Base-by-base conservation (phyloP, 768 basidiomycete genomes). In the Suillus brevipes region DNA sequence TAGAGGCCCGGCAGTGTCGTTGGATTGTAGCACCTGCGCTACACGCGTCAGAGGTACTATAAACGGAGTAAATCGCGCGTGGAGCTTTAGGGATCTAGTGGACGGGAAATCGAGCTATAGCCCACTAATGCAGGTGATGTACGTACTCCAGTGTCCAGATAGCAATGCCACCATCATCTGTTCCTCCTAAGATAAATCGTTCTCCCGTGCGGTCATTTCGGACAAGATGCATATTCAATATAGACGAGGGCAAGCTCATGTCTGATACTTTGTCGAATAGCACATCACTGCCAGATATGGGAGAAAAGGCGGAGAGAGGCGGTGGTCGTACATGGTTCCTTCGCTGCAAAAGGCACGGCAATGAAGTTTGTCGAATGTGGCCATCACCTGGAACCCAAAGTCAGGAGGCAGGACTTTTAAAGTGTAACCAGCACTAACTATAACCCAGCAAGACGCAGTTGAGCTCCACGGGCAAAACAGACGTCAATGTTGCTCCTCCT, bases 1-100 rank as follows among this genome's bases (percentile, higher is more conserved):
- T 28, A 96, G 72, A 7, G 87, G 81, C 1, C 88, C 87, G 2
- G 79, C 79, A 18, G 78, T 76, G 23, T 85, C 83, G 37, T 83
- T 80, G 8, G 79, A 77, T 45, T 74, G 73, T 56, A 74, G 68
- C 47, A 93, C 78, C 64, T 85, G 82, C 2, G 91, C 76, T 28
- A 91, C 86, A 16, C 82, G 77, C 12, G 74, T 68, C 13, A 97
- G 82, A 1, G 89, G 88, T 1, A 85, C 82, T 4, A 84, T 83
- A 73, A 96, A 95, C 12, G 90, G 72, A 0, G 85, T 87, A 87
- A 92, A 95, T 1, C 85, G 83, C 3, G 88, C 90, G 61, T 86
- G 82, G 6, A 91, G 78, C 62, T 85, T 82, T 64, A 94, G 82
- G 53, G 85, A 81, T 56, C 92, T 94, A 65, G 57, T 9, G 42